Evolutionary conservation across 2,329 filamentous ascomycete species (phyloP).

Genomic region (Sodiomyces alkalinus): DNA sequence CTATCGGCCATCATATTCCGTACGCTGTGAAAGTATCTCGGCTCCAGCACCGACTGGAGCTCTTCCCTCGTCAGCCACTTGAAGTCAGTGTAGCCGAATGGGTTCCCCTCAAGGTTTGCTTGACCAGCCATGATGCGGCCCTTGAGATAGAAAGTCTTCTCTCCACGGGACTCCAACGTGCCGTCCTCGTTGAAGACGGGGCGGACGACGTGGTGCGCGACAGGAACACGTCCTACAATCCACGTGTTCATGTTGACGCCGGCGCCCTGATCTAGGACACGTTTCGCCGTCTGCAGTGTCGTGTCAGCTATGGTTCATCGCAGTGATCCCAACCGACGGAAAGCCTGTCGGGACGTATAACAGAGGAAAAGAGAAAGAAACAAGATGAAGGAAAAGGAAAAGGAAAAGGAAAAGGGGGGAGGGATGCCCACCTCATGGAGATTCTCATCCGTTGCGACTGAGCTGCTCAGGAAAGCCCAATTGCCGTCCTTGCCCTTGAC

Average conservation of each 20-base stretch:
- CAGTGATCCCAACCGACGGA: neutral
- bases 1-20: constrained; percentile 73
- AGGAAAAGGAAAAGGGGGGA: constrained; percentile 1
- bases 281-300: constrained; percentile 58
- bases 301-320: neutral
- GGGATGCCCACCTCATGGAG: constrained; percentile 58
- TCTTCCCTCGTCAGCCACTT: constrained; percentile 89
- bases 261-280: constrained; percentile 60
- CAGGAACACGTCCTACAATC: constrained; percentile 81
- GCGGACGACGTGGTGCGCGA: constrained; percentile 59
- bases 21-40: constrained; percentile 58
- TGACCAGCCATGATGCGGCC: constrained; percentile 95
- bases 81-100: constrained; percentile 64
- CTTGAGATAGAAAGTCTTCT: constrained; percentile 94
- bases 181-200: constrained; percentile 29
- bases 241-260: constrained; percentile 98
- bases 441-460: constrained; percentile 55
- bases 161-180: constrained; percentile 34
- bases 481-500: constrained; percentile 55
- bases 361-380: constrained; percentile 1
- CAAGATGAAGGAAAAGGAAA: constrained; percentile 1
- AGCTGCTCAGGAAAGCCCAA: constrained; percentile 73
- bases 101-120: constrained; percentile 59
- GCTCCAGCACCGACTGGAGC: constrained; percentile 46
- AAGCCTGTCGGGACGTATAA: neutral